Evolutionary conservation across 2,329 filamentous ascomycete genomes (phyloP).

Genomic region (Aureobasidium lini): DNA sequence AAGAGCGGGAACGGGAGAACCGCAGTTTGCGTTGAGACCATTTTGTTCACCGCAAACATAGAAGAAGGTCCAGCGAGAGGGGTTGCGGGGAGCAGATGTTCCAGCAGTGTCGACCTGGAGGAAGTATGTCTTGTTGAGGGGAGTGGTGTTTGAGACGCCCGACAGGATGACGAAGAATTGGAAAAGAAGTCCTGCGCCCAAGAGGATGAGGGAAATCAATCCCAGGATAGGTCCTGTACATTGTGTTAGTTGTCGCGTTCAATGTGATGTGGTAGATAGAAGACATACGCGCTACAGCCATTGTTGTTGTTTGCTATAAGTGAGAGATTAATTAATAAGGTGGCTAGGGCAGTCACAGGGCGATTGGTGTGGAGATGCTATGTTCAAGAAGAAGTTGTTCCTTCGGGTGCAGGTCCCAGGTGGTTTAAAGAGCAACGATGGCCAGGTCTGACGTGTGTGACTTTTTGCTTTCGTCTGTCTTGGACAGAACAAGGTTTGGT

Average conservation of each 20-base stretch:
- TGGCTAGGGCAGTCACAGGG: not conserved
- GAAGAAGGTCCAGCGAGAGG: constrained; percentile 86
- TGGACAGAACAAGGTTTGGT: not conserved
- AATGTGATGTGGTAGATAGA: constrained; percentile 33
- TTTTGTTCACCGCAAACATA: constrained; percentile 62
- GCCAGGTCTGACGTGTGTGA: not conserved
- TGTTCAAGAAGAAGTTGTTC: not conserved
- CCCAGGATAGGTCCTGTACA: constrained; percentile 39
- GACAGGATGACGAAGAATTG: constrained; percentile 60
- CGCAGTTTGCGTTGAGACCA: constrained; percentile 54
- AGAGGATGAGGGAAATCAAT: constrained; percentile 52
- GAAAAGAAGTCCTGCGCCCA: constrained; percentile 54
- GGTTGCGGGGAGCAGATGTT: constrained; percentile 47
- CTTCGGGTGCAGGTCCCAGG: constrained; percentile 1
- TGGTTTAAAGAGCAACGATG: not conserved
- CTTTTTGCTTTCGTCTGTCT: not conserved
- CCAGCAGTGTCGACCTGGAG: constrained; percentile 69
- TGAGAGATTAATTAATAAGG: not conserved
- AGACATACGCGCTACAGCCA: constrained; percentile 17
- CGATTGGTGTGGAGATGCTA: not conserved
- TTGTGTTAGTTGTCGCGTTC: not conserved
- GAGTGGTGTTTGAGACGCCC: constrained; percentile 45
- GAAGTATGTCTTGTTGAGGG: constrained; percentile 75
- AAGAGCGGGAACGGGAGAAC: constrained; percentile 51
- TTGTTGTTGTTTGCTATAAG: not conserved